A percentile compares a stretch with the other conserved stretches of the same genome.
These are phyloP conservation scores for Pleurotus cornucopiae DNA, from an alignment of 768 basidiomycete species.

Conservation along the genomic window DNA sequence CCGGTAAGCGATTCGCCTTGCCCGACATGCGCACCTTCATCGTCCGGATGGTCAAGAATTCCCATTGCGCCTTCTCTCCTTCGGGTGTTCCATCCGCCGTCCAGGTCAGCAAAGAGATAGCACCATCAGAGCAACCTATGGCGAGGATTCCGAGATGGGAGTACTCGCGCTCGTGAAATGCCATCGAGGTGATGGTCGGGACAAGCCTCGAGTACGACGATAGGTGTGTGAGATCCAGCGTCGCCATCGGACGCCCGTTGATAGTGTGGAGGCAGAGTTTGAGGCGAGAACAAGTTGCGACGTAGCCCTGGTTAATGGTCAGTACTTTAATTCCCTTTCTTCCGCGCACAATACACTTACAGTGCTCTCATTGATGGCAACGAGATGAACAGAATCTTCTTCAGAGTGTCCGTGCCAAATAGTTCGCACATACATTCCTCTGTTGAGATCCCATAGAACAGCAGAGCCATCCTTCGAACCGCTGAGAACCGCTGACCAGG, in stretches of 20 bases:
- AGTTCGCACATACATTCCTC: conserved; percentile 73
- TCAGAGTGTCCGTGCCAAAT: conserved; percentile 61
- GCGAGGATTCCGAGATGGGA: conserved; percentile 76
- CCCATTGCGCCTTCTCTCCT: conserved; percentile 68
- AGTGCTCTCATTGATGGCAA: conserved; percentile 82
- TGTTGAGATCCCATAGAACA: conserved; percentile 87
- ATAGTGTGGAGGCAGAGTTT: conserved; percentile 80
- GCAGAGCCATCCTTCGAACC: conserved; percentile 86
- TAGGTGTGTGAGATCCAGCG: conserved; percentile 52
- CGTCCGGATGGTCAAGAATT: conserved; percentile 64
- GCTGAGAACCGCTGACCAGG: conserved; percentile 82
- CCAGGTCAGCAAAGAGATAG: conserved; percentile 81
- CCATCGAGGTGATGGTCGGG: conserved; percentile 66
- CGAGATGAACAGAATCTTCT: conserved; percentile 52
- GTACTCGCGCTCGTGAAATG: conserved; percentile 89
- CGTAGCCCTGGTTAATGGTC: conserved; percentile 59
- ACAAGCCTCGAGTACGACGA: conserved; percentile 39
- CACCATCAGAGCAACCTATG: conserved; percentile 71
- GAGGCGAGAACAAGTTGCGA: conserved; percentile 74
- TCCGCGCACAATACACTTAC: conserved; percentile 37
- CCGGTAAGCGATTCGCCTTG: conserved; percentile 34
- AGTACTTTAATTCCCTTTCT: not conserved
- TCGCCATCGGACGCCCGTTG: conserved; percentile 77
- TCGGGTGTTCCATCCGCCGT: conserved; percentile 69
- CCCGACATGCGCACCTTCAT: conserved; percentile 45